These are phyloP conservation scores for Septoria petroselini DNA, from an alignment of 2,329 filamentous ascomycete species.

Conservation along the genomic window DNA sequence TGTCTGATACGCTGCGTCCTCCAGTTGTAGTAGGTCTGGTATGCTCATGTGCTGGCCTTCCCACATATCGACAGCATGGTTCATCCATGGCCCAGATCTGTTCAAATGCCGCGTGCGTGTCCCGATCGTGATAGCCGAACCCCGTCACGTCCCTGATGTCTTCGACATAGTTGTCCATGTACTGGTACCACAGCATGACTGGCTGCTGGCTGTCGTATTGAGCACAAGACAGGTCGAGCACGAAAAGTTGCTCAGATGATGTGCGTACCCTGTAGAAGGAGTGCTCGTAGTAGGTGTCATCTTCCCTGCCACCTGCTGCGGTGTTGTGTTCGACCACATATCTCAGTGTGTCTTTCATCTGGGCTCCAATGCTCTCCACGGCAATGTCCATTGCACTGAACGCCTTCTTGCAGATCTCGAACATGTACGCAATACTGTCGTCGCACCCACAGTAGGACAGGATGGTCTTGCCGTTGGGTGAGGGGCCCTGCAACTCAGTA, in stretches of 20 bases:
- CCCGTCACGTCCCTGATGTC: neutral
- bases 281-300: neutral
- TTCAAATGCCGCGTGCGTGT: neutral
- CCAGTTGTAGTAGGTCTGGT: no score
- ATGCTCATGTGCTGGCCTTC: neutral
- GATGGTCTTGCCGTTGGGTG: neutral
- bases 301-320: neutral
- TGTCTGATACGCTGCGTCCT: no score
- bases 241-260: neutral
- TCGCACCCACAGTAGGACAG: neutral
- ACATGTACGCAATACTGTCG: neutral
- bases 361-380: neutral
- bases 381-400: neutral
- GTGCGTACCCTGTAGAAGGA: neutral
- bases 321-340: neutral
- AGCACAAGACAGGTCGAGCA: neutral
- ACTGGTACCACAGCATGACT: neutral
- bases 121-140: neutral
- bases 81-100: neutral
- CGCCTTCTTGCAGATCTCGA: neutral
- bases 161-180: neutral
- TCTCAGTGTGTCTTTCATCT: neutral
- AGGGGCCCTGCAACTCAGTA: neutral
- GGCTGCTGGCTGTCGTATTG: slow-evolving; percentile 1
- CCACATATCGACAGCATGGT: neutral